phyloP scores from a whole-genome alignment of 148 eudicot species.

The Hydrangea macrophylla region DNA sequence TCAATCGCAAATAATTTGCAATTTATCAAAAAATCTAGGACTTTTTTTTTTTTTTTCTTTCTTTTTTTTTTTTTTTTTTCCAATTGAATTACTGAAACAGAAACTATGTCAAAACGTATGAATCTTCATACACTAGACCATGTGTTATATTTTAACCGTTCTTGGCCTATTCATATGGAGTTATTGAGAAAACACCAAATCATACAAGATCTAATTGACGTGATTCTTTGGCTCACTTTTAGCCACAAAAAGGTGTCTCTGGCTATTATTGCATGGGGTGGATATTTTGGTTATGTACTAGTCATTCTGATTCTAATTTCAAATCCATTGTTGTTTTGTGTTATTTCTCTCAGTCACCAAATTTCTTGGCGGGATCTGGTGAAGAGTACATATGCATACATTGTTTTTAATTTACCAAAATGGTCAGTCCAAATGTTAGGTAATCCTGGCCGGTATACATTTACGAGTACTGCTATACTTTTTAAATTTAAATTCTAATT shows the following conservation, averaged over 20 bases:
- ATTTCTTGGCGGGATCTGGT: background rate
- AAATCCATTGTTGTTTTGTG: background rate
- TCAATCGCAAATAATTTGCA: too few relatives aligned
- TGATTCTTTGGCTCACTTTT: background rate
- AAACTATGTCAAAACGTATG: background rate
- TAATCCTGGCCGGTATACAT: too few relatives aligned
- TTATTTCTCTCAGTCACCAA: background rate
- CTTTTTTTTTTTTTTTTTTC: too few relatives aligned
- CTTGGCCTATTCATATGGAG: too few relatives aligned
- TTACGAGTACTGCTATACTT: too few relatives aligned
- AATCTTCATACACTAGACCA: background rate
- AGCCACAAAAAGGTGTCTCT: background rate
- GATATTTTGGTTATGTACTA: background rate
- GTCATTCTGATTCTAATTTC: too few relatives aligned
- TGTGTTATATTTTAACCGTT: background rate
- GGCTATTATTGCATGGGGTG: too few relatives aligned
- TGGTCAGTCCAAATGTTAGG: background rate
- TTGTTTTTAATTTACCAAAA: background rate
- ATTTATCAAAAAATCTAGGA: too few relatives aligned
- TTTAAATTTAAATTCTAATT: too few relatives aligned
- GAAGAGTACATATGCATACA: background rate
- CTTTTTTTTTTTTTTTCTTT: too few relatives aligned
- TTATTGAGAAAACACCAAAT: background rate
- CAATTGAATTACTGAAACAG: too few relatives aligned
- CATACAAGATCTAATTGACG: background rate